Percentiles rank a stretch among this genome's conserved stretches.
Evolutionary conservation across 257 asterid genomes (phyloP).

Genomic region (Solanum lycopersicoides): DNA sequence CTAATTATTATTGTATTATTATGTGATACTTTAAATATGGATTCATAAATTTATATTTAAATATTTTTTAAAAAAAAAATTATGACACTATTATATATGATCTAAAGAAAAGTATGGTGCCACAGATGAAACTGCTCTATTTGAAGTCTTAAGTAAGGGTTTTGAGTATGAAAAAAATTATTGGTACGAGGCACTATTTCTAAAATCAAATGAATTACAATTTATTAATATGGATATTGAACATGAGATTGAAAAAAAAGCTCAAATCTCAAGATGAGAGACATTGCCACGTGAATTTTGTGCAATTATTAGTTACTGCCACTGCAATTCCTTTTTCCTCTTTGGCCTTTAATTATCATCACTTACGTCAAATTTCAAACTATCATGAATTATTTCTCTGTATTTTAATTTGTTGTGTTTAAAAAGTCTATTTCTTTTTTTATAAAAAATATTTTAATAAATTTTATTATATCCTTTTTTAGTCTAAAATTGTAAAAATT

Average conservation of each 20-base stretch:
- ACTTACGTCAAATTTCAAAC: neutral
- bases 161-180: no score
- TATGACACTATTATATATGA: no score
- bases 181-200: rapidly evolving
- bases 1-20: no score
- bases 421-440: no score
- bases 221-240: no score
- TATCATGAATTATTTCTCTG: neutral
- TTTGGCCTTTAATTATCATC: neutral
- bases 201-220: no score
- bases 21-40: no score
- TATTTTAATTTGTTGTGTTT: neutral
- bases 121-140: rapidly evolving
- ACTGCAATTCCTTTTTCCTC: neutral
- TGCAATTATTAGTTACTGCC: neutral
- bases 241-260: no score
- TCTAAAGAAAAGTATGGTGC: neutral
- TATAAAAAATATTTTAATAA: no score
- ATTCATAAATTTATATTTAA: no score
- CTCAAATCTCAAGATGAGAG: neutral
- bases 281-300: neutral
- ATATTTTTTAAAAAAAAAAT: no score
- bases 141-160: neutral
- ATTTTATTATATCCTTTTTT: no score
- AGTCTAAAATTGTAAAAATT: neutral